Evolutionary conservation across 257 asterid species (phyloP), one percentile per base, ranked within the genome.

Genomic region (Datura wrightii): DNA sequence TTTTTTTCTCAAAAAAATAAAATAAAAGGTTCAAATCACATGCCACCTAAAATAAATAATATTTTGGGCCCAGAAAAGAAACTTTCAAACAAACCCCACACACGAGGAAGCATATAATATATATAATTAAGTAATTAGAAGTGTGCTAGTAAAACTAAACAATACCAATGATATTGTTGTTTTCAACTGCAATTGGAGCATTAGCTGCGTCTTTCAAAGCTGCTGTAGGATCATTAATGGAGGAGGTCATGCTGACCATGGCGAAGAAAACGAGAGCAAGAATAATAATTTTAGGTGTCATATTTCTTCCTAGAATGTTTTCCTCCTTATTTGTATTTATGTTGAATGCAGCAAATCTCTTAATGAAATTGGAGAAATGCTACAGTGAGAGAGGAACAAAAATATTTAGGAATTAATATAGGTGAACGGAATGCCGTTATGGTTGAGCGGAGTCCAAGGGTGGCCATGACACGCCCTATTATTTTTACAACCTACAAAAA

Each of bases 191-290:
- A 0, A 89, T 62, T 13, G 84, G 39, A 11, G 84, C 85, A 11
- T 41, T 18, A 8, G 52, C 7, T 59, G 89, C 5, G 4, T 82
- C 79, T 3, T 79, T 9, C 18, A 86, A 8, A 18, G 82, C 34
- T 39, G 89, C 39, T 39, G 79, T 37, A 10, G 79, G 52, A 10
- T 83, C 54, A 53, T 87, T 34, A 8, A 72, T 9, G 46, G 92
- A 88, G 15, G 93, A 82, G 19, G 86, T 87, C 86, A 90, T 82
- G 62, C 90, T 91, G 55, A 88, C 74, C 54, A 87, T 54, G 79
- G 92, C 91, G 41, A 92, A 88, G 83, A 93, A 90, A 86, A 91
- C 36, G 50, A 93, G 87, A 62, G 92, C 93, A 86, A 93, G 55
- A 76, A 85, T 83, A 52, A 90, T 18, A 16, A 67, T 79, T 59